phyloP scores from a whole-genome alignment of 306 rosid species.

The Leucaena leucocephala region DNA sequence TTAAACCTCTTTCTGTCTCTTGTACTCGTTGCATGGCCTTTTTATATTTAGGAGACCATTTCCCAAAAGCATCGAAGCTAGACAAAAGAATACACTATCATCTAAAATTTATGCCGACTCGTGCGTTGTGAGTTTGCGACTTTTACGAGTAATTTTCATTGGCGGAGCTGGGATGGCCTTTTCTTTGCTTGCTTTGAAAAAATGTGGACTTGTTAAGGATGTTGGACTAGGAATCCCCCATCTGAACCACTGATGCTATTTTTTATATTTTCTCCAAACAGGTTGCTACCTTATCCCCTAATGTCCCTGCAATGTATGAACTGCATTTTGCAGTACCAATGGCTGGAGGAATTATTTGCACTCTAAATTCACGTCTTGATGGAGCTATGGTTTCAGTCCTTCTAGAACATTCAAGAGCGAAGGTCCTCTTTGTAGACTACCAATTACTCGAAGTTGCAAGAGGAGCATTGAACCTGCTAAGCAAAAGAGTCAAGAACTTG shows the following conservation, averaged over 20 bases:
- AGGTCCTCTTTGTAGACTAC: constrained; percentile 71
- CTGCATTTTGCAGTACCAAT: constrained; percentile 94
- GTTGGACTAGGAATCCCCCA: neutral
- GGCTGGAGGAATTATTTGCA: constrained; percentile 83
- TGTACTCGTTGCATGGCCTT: neutral
- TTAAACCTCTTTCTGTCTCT: neutral
- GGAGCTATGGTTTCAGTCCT: constrained; percentile 58
- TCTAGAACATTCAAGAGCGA: constrained; percentile 69
- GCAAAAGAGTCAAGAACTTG: constrained; percentile 27
- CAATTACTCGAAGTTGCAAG: constrained; percentile 62
- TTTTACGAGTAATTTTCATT: constrained; percentile 4
- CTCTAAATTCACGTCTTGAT: constrained; percentile 72
- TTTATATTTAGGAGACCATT: neutral
- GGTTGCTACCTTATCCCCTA: constrained; percentile 84
- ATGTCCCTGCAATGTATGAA: constrained; percentile 91
- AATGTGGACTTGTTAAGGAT: constrained; percentile 4
- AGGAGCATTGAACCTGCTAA: constrained; percentile 55
- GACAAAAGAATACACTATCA: neutral
- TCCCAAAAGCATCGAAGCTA: neutral
- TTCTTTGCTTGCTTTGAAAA: neutral
- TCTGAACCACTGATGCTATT: constrained; percentile 15
- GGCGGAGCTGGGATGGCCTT: neutral
- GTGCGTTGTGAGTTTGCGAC: neutral
- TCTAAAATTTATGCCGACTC: neutral
- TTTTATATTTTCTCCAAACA: constrained; percentile 42